Conservation (phyloP, 2,329 filamentous ascomycete species). For the Aureobasidium uvarum region DNA sequence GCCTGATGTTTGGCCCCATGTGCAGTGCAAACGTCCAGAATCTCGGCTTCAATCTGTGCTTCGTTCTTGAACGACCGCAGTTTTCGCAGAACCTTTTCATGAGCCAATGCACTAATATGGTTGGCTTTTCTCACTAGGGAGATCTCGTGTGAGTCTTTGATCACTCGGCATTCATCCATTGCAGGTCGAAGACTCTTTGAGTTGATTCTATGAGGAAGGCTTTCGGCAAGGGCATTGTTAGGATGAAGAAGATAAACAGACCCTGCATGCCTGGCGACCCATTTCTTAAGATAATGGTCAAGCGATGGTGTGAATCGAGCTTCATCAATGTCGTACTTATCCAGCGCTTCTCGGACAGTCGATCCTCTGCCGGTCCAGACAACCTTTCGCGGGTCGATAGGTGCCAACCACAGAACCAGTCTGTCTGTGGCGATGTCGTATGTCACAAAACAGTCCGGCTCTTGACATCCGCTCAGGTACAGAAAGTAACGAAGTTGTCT, state of each 20-base stretch:
- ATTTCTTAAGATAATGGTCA: constrained; percentile 36
- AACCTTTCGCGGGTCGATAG: constrained; percentile 80
- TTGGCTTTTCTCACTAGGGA: constrained; percentile 79
- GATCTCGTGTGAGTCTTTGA: constrained; percentile 84
- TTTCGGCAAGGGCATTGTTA: constrained; percentile 17
- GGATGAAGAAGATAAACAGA: constrained; percentile 41
- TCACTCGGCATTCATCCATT: constrained; percentile 76
- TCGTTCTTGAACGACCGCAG: constrained; percentile 69
- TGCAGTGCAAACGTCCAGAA: constrained; percentile 69
- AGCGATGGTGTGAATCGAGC: constrained; percentile 53
- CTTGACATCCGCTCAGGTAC: constrained; percentile 83
- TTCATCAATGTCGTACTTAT: constrained; percentile 75
- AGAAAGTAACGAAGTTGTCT: constrained; percentile 76
- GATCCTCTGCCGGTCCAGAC: constrained; percentile 91
- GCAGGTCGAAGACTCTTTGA: constrained; percentile 57
- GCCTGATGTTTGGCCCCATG: constrained; percentile 73
- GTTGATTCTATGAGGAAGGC: neutral
- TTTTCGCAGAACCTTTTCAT: constrained; percentile 67
- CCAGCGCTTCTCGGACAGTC: constrained; percentile 69
- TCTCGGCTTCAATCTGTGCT: constrained; percentile 77
- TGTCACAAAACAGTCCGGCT: constrained; percentile 75
- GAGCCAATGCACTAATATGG: constrained; percentile 72
- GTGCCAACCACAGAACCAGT: constrained; percentile 86
- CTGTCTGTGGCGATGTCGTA: constrained; percentile 74
- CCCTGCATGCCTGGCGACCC: constrained; percentile 34